Evolutionary conservation across 768 basidiomycete genomes (phyloP), one percentile per base, ranked within the genome.

Genomic region (Butyriboletus loyo): DNA sequence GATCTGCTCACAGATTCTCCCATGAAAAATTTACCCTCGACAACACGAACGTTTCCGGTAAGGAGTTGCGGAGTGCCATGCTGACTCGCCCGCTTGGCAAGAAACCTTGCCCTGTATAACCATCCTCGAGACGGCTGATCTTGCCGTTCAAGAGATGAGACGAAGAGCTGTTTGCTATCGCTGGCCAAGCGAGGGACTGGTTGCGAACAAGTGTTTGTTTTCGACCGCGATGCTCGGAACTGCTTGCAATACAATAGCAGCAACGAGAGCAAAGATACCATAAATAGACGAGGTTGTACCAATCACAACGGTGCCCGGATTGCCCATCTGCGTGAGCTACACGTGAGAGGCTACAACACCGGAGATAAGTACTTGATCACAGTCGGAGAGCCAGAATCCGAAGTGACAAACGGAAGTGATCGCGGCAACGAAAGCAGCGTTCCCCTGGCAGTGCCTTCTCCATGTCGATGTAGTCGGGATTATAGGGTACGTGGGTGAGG

Each of bases 341-440:
- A 47, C 38, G 31, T 50, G 47, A 30, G 57, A 58, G 19, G 58
- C 1, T 5, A 58, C 47, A 13, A 58, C 39, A 10, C 57, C 56
- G 7, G 57, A 58, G 56, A 58, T 58, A n/a, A 58, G 48, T 0
- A 56, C 57, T 35, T 58, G 57, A 46, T 58, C 51, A 36, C 58
- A 58, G 9, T 50, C 56, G 46, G 58, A 58, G 37, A 58, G 57
- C 46, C 50, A 53, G n/a, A 58, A 53, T 4, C 56, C 56, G 8
- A 58, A 17, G 21, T 50, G 58, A 40, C 57, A 58, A 7, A 58
- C 57, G 11, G 57, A 58, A 30, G 56, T 57, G 36, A 57, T 57
- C 11, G 37, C 49, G 19, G 56, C 50, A n/a, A 58, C 28, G 42
- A 58, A 56, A 13, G 57, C 17, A 17, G 41, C 49, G 1, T 46